Base-by-base conservation (phyloP, 2,329 filamentous ascomycete genomes). In the Dactylellina sp. region DNA sequence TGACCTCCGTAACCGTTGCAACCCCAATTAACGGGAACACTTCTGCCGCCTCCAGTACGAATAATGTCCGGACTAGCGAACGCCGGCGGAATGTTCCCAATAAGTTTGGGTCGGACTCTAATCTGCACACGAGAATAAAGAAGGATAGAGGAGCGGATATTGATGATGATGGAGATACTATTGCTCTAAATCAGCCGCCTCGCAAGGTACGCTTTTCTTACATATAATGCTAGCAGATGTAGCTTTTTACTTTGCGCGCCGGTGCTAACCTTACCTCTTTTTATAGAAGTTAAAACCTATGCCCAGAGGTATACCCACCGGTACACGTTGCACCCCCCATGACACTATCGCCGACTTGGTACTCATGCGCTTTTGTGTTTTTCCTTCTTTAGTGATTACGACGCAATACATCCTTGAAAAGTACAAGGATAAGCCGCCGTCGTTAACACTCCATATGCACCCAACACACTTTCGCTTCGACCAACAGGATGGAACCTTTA, bases 391-490 rank as follows among this genome's bases (percentile, higher is more conserved):
- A 93, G 92, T 94, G 46, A 86, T 90, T 80, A 90, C 89, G 28
- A 87, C 89, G 74, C 82, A 86, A 12, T 91, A 95, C 78, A 92
- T 98, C 52, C 84, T 98, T n/a, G 89, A 87, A 78, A 96, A 93
- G 82, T 93, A 90, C 81, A 85, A 84, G 42, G 88, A 86, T 79
- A 85, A 85, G 56, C 87, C 89, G 7, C 93, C 95, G 0, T 98
- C 94, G 2, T 84, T 99, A 22, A 88, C 94, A 56, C 84, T 99
- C 22, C 93, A 97, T 80, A 84, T 99, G 32, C 89, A 97, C 80
- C 86, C 89, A 7, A 92, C 87, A 2, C 90, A 97, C 81, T 98
- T 97, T 80, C 88, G 91, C 68, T 96, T 99, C 82, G 94, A 98
- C 78, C 89, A 93, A 78, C 94, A 97, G 81, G 93, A 97, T 81